Conservation (phyloP, 805 yeast genomes). For the Yarrowia phangngaensis region DNA sequence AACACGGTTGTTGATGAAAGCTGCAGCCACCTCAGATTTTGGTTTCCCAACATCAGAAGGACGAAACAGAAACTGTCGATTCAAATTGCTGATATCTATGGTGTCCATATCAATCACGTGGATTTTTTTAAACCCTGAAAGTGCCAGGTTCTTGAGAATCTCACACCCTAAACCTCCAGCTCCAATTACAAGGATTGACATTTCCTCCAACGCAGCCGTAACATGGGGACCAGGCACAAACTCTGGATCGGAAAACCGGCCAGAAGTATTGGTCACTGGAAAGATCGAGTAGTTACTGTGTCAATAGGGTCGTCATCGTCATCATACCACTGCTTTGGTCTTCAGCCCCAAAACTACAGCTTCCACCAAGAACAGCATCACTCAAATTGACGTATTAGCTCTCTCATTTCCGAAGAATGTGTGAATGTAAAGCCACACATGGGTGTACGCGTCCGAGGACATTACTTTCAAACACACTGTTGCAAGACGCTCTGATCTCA, state of each 20-base stretch:
- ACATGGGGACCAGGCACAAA: slow-evolving; percentile 40
- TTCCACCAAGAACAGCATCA: too few relatives aligned
- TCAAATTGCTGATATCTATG: slow-evolving; percentile 69
- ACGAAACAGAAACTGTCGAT: slow-evolving; percentile 70
- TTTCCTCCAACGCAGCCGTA: slow-evolving; percentile 9
- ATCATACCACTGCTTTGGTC: not conserved
- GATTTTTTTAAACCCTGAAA: slow-evolving; percentile 62
- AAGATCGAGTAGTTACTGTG: not conserved
- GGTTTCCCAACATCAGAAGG: slow-evolving; percentile 57
- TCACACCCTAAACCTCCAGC: slow-evolving; percentile 88
- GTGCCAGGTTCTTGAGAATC: slow-evolving; percentile 64
- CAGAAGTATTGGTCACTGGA: slow-evolving; percentile 27
- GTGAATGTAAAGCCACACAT: too few relatives aligned
- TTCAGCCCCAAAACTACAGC: too few relatives aligned
- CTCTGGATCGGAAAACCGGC: slow-evolving; percentile 42
- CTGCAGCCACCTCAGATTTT: slow-evolving; percentile 64
- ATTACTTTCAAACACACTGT: too few relatives aligned
- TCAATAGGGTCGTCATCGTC: not conserved
- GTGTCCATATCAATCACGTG: slow-evolving; percentile 81
- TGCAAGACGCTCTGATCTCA: too few relatives aligned
- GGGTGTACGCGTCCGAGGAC: too few relatives aligned
- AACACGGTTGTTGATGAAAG: slow-evolving; percentile 48
- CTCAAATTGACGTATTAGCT: too few relatives aligned
- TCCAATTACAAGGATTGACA: slow-evolving; percentile 47
- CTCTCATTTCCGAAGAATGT: too few relatives aligned